Evolutionary conservation across 2,329 filamentous ascomycete genomes (phyloP).

Genomic region (Calonectria hongkongensis): DNA sequence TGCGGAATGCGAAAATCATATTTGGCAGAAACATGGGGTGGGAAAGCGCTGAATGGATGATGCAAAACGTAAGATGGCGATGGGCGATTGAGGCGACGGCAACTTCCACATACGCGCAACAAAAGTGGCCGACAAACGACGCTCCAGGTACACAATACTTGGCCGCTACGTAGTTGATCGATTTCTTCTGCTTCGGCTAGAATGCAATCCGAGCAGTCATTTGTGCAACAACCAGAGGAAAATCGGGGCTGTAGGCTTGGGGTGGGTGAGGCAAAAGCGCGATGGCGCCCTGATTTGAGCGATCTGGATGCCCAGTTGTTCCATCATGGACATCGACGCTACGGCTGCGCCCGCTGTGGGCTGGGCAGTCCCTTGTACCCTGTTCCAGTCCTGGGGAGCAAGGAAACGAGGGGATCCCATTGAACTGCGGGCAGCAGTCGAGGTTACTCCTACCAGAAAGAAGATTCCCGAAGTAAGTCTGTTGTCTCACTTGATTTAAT

Average conservation of each 20-base stretch:
- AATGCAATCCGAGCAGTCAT: constrained; percentile 7
- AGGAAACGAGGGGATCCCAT: background rate
- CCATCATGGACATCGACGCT: constrained; percentile 20
- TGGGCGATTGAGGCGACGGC: constrained; percentile 1
- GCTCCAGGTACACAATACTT: background rate
- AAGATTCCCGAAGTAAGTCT: background rate
- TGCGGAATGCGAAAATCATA: background rate
- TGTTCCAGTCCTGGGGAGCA: background rate
- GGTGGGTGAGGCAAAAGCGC: constrained; percentile 4
- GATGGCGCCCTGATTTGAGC: constrained; percentile 20
- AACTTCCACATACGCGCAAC: background rate
- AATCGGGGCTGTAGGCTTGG: background rate
- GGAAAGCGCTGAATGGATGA: constrained; percentile 4
- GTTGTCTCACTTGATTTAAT: too few relatives aligned
- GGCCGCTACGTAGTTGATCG: background rate
- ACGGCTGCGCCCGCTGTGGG: constrained; percentile 11
- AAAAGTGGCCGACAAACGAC: background rate
- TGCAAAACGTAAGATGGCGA: constrained; percentile 2
- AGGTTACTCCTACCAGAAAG: background rate
- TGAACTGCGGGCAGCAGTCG: background rate
- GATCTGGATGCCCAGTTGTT: constrained; percentile 6
- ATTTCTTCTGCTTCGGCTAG: background rate
- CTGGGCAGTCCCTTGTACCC: constrained; percentile 9
- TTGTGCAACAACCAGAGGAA: constrained; percentile 7
- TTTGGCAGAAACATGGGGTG: background rate